Evolutionary conservation across 2,329 filamentous ascomycete species (phyloP), one percentile per base, ranked within the genome.

Genomic region (Dendryphion nanum): DNA sequence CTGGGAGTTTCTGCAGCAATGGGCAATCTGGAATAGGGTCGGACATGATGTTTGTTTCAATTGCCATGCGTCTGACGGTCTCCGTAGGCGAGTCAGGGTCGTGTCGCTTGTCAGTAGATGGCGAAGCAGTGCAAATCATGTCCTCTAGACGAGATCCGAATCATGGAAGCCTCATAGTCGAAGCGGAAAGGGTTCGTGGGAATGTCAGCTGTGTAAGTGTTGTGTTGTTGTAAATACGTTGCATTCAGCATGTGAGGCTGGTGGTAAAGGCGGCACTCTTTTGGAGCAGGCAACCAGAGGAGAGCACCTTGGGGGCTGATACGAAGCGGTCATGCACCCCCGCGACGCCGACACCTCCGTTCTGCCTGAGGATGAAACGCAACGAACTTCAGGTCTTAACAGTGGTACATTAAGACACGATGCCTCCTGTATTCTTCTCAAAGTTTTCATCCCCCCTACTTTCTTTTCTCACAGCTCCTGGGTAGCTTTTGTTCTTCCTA

Each of bases 321-420:
- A 36, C 23, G 16, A 6, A 29, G 23, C 23, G n/a, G n/a, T 8
- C 15, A 12, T 26, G 23, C 15, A 30, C 12, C 15, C 15, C 16
- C 10, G 15, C 13, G 10, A 30, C 24, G 6, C 12, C 23, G 13
- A 23, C 30, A 40, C 36, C 36, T 34, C 40, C 39, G 39, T 38
- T 33, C n/a, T 38, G 35, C 36, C 42, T 38, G 50, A 51, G 44
- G 48, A 56, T 61, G 58, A 62, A 62, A 62, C 58, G 41, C 41
- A 46, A 47, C 48, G 47, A 34, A 51, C 58, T 46, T 61, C 57
- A 59, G 53, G 41, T 50, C 40, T 45, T 37, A 40, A 45, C 45
- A 35, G 44, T 43, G n/a, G 33, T 30, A 41, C 31, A 49, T 53
- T 60, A 59, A 58, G 43, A 54, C 32, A 48, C 38, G 40, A 62